Evolutionary conservation across 2,329 filamentous ascomycete species (phyloP), one percentile per base, ranked within the genome.

Genomic region (Huntiella decipiens): DNA sequence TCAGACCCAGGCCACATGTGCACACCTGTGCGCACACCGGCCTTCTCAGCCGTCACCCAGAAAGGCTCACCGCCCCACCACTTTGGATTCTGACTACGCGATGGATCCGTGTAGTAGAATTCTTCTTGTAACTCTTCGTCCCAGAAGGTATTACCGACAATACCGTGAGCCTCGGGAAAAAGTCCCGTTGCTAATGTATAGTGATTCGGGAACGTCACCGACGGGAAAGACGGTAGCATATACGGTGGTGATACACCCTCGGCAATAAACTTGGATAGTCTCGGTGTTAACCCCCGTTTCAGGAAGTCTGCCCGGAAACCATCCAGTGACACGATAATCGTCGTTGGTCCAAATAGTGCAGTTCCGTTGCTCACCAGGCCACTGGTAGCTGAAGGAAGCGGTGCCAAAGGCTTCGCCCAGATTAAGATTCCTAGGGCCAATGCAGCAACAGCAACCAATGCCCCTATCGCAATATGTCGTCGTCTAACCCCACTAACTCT

Each of bases 1-100:
- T 98, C 91, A 38, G 83, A 92, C 2, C 91, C 91, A 1, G 91
- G 91, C 91, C 91, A 98, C 91, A 98, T 98, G 59, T 98, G 91
- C 19, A 98, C 77, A 1, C 85, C 91, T 28, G 79, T 77, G 47
- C 74, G 73, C 31, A 92, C 67, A 4, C 81, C 81, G 53, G 85
- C 80, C 48, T 73, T 74, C 64, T 96, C 91, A 4, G 88, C 88
- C 1, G 88, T 92, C 19, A 81, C 79, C 91, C 91, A 98, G 28
- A 98, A 68, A 0, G 91, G 91, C 58, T 96, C 86, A 3, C 86
- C 91, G 36, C 73, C 77, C 88, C 91, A 98, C 88, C 91, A 98
- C 58, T 88, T 84, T 1, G 82, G 67, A 53, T 88, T 75, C 61
- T 94, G 73, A 52, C 84, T 91, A 47, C 74, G 70, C 1, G 66